These are phyloP conservation scores for Caloboletus inedulis DNA, from an alignment of 1,284 basidiomycete genomes.

Conservation along the genomic window DNA sequence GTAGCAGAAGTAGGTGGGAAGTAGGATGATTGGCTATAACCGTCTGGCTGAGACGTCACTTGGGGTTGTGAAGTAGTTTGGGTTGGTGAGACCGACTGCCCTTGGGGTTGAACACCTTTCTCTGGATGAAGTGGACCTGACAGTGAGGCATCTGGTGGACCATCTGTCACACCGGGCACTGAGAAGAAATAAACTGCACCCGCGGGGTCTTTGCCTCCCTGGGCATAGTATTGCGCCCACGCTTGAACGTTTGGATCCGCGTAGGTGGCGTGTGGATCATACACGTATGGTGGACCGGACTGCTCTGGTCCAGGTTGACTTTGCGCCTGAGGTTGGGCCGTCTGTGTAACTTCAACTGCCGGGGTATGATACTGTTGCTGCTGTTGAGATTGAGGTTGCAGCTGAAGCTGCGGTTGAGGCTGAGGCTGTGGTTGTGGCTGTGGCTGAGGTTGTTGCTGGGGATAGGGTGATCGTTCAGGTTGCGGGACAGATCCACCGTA, in stretches of 20 bases:
- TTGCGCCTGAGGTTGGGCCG: constrained; percentile 16
- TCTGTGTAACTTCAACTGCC: constrained; percentile 11
- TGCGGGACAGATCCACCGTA: constrained; percentile 32
- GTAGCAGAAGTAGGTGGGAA: not conserved
- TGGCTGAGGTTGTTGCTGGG: constrained; percentile 25
- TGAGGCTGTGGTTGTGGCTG: constrained; percentile 25
- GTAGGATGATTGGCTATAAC: constrained; percentile 19
- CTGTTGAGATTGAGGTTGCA: constrained; percentile 15
- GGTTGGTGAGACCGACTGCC: constrained; percentile 17
- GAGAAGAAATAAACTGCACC: constrained; percentile 74
- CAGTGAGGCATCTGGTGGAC: constrained; percentile 4
- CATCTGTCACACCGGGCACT: constrained; percentile 65
- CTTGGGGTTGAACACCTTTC: constrained; percentile 14
- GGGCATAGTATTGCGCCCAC: constrained; percentile 78
- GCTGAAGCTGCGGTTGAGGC: constrained; percentile 8
- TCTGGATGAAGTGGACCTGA: constrained; percentile 9
- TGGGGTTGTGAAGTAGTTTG: constrained; percentile 22
- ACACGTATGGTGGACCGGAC: constrained; percentile 64
- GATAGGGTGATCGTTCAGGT: constrained; percentile 30
- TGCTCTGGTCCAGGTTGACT: constrained; percentile 16
- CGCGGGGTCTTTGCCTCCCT: constrained; percentile 65
- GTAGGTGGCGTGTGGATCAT: constrained; percentile 62
- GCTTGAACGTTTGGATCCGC: constrained; percentile 72
- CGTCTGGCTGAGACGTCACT: constrained; percentile 13
- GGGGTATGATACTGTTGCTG: constrained; percentile 23